These are phyloP conservation scores for Fusarium sp. DNA, from an alignment of 2,329 filamentous ascomycete species.

Conservation along the genomic window DNA sequence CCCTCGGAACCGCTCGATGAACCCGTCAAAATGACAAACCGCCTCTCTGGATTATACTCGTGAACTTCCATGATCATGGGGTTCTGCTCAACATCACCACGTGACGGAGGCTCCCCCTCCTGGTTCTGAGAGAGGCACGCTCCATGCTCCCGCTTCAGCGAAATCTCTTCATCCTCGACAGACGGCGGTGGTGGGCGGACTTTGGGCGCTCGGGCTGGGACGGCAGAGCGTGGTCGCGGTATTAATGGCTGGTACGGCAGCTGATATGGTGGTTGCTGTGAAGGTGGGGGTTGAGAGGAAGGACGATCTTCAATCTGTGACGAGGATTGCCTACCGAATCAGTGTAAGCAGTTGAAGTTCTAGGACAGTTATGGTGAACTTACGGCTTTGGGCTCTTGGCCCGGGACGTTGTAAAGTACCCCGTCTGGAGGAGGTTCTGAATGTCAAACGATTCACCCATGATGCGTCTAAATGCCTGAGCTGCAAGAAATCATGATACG, in stretches of 20 bases:
- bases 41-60: constrained; percentile 71
- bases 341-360: constrained; percentile 29
- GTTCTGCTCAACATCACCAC: constrained; percentile 76
- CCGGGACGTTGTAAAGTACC: constrained; percentile 64
- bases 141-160: constrained; percentile 72
- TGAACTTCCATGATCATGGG: constrained; percentile 75
- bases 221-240: constrained; percentile 33
- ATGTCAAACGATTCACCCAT: constrained; percentile 62
- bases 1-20: constrained; percentile 45
- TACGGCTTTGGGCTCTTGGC: constrained; percentile 52
- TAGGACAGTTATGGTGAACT: constrained; percentile 12
- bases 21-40: constrained; percentile 71
- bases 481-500: constrained; percentile 44
- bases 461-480: constrained; percentile 45
- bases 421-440: constrained; percentile 62
- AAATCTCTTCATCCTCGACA: constrained; percentile 76
- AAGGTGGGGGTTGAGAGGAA: constrained; percentile 34
- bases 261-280: constrained; percentile 33
- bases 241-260: constrained; percentile 38
- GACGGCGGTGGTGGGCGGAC: constrained; percentile 71
- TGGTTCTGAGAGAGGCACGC: constrained; percentile 46
- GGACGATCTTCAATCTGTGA: constrained; percentile 36
- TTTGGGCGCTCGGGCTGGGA: constrained; percentile 39
- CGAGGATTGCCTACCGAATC: constrained; percentile 34
- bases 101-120: constrained; percentile 69